Evolutionary conservation across 225 moss, liverwort and hornwort species (phyloP).

Genomic region (Antitrichia curtipendula): DNA sequence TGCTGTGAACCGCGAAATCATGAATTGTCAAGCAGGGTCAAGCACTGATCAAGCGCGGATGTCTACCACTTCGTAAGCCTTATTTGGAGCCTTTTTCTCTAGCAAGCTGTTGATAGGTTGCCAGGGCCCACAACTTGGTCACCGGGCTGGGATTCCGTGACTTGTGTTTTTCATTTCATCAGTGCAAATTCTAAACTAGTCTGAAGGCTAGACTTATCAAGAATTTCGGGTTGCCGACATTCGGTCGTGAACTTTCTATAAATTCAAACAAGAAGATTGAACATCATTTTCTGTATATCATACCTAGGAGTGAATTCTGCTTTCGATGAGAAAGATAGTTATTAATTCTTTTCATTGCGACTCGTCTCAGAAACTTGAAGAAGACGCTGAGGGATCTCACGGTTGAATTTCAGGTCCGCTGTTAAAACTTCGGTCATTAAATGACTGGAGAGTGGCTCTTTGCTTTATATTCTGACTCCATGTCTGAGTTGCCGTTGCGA

Average conservation of each 20-base stretch:
- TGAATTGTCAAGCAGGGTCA: constrained; percentile 47
- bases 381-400: constrained; percentile 2
- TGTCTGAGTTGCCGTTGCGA: not conserved
- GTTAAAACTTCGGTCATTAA: not conserved
- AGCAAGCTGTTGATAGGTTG: not conserved
- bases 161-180: not conserved
- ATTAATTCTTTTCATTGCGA: too few relatives aligned
- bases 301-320: too few relatives aligned
- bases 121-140: not conserved
- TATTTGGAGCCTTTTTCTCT: not conserved
- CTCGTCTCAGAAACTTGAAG: not conserved
- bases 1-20: constrained; percentile 31
- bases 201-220: too few relatives aligned
- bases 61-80: constrained; percentile 41
- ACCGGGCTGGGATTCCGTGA: not conserved
- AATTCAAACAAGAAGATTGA: too few relatives aligned
- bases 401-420: not conserved
- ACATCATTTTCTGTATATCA: too few relatives aligned
- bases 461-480: not conserved
- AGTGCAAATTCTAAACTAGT: not conserved
- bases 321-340: too few relatives aligned
- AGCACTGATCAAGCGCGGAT: constrained; percentile 54
- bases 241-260: too few relatives aligned
- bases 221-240: too few relatives aligned
- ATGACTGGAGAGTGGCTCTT: too few relatives aligned